These are phyloP conservation scores for Cryptosporidium canis DNA, from an alignment of 169 alveolate genomes.

Conservation along the genomic window DNA sequence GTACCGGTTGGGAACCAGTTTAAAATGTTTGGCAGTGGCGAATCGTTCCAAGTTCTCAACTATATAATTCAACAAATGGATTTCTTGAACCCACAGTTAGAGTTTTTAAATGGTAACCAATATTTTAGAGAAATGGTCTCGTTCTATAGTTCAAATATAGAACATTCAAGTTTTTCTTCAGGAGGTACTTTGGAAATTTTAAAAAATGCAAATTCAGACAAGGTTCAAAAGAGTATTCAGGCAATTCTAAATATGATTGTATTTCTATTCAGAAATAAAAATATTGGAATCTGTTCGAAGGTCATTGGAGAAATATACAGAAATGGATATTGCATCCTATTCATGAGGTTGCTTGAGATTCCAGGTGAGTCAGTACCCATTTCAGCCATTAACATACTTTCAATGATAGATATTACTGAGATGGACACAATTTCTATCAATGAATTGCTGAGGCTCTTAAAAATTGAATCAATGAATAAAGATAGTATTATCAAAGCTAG, in stretches of 20 bases:
- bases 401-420: constrained; percentile 50
- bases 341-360: constrained; percentile 52
- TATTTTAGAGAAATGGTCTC: constrained; percentile 36
- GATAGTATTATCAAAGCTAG: neutral
- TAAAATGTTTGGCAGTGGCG: neutral
- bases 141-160: constrained; percentile 28
- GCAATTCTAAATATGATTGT: constrained; percentile 31
- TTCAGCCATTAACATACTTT: constrained; percentile 54
- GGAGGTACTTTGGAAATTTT: constrained; percentile 7
- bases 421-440: constrained; percentile 40
- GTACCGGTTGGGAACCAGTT: constrained; percentile 18
- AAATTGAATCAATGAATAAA: constrained; percentile 5
- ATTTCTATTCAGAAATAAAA: constrained; percentile 34
- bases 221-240: constrained; percentile 52
- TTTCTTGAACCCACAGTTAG: constrained; percentile 40
- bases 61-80: constrained; percentile 60
- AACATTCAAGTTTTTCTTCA: constrained; percentile 2
- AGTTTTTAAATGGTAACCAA: constrained; percentile 51
- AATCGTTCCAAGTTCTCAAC: constrained; percentile 36
- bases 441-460: constrained; percentile 23
- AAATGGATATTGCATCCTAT: constrained; percentile 38
- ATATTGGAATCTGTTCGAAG: constrained; percentile 32
- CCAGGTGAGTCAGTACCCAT: constrained; percentile 59
- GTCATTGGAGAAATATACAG: constrained; percentile 38
- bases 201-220: constrained; percentile 48